Percentiles rank a stretch among this genome's conserved stretches.
Evolutionary conservation across 441 rosid species (phyloP).

Genomic region (Croton laevigatus): DNA sequence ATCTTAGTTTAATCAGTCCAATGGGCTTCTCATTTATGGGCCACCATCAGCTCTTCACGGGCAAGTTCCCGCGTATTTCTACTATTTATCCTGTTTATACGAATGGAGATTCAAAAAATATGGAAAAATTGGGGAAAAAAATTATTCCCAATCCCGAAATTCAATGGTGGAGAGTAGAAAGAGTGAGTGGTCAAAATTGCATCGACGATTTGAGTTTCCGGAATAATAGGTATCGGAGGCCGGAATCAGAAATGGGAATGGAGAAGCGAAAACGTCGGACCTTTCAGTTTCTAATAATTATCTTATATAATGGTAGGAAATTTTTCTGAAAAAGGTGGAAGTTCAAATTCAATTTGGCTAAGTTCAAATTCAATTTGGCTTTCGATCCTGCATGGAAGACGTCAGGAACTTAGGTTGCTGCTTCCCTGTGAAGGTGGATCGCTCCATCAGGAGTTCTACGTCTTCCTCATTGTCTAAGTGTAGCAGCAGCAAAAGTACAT

Average conservation of each 20-base stretch:
- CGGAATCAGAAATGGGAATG: background rate
- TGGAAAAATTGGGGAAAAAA: no score
- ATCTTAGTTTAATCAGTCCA: no score
- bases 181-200: background rate
- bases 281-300: background rate
- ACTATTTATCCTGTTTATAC: no score
- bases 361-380: background rate
- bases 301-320: background rate
- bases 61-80: no score
- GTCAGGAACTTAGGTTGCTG: constrained; percentile 3
- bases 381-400: background rate
- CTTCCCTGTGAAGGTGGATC: constrained; percentile 5
- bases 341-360: background rate
- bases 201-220: background rate
- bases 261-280: background rate
- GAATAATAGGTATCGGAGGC: background rate
- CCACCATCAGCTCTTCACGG: no score
- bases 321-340: background rate
- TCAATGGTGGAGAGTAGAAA: background rate
- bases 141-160: no score
- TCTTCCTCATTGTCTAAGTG: background rate
- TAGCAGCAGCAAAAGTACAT: background rate
- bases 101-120: no score
- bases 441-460: background rate
- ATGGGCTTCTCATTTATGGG: background rate